Conservation (phyloP, 805 yeast species). For the Starmerella cellae region DNA sequence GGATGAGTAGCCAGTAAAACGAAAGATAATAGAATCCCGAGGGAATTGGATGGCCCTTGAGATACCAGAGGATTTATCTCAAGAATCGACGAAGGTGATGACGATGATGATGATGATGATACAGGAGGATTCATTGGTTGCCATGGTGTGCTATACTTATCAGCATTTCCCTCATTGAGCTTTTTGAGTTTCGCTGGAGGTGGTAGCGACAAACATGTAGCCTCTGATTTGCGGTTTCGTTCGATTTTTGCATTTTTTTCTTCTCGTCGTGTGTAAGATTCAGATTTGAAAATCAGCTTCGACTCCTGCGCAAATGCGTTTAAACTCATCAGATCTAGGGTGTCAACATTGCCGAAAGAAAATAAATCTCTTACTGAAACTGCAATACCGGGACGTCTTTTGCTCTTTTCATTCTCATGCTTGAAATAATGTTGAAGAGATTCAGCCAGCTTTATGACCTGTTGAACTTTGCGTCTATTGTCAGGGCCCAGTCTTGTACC, state of each 20-base stretch:
- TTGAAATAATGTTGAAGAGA: conserved; percentile 39
- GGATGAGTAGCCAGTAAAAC: conserved; percentile 57
- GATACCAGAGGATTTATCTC: background rate
- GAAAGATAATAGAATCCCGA: conserved; percentile 40
- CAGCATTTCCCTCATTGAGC: too few relatives aligned
- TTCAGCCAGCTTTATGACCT: conserved; percentile 44
- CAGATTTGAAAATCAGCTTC: conserved; percentile 74
- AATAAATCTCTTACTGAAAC: conserved; percentile 43
- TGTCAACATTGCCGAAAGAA: conserved; percentile 48
- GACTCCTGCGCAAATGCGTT: conserved; percentile 50
- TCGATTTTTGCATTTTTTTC: conserved; percentile 2
- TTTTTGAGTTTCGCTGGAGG: too few relatives aligned
- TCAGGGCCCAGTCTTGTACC: conserved; percentile 52
- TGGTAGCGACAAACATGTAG: too few relatives aligned
- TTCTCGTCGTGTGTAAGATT: conserved; percentile 35
- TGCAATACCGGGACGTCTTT: conserved; percentile 39
- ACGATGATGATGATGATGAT: too few relatives aligned
- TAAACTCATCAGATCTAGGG: conserved; percentile 54
- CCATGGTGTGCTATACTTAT: too few relatives aligned
- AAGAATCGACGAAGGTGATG: too few relatives aligned
- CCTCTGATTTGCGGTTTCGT: background rate
- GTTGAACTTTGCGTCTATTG: conserved; percentile 56
- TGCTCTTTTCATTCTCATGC: conserved; percentile 11
- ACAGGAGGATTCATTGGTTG: background rate
- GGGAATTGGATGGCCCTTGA: background rate